These are phyloP conservation scores for Aurifilum marmelostoma DNA, from an alignment of 2,329 filamentous ascomycete species.

Conservation along the genomic window DNA sequence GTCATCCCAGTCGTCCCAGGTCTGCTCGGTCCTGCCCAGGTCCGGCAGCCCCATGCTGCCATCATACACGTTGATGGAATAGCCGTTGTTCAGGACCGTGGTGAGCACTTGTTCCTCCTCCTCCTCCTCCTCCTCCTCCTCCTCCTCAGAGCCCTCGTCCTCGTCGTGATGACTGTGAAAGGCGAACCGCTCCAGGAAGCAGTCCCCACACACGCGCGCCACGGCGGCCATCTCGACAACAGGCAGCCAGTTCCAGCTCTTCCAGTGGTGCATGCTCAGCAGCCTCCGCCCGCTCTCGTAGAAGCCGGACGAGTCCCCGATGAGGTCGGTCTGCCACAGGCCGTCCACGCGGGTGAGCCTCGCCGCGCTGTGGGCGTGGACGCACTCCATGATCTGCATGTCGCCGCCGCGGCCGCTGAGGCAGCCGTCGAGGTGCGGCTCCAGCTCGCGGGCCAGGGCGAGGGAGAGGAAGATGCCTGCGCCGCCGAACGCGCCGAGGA, in stretches of 20 bases:
- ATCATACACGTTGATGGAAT: conserved; percentile 55
- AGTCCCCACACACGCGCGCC: conserved; percentile 57
- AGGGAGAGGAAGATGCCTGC: conserved; percentile 63
- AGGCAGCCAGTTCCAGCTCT: conserved; percentile 58
- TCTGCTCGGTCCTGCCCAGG: conserved; percentile 38
- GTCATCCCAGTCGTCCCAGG: conserved; percentile 55
- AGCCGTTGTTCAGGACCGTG: conserved; percentile 60
- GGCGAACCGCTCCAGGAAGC: conserved; percentile 59
- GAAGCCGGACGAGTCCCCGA: conserved; percentile 58
- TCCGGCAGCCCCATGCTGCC: conserved; percentile 39
- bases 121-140: too few relatives aligned
- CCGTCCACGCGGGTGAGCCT: conserved; percentile 56
- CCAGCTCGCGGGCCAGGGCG: conserved; percentile 53
- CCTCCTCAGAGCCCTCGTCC: not conserved
- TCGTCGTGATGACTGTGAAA: conserved; percentile 41
- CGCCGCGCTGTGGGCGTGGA: conserved; percentile 56
- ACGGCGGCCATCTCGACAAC: conserved; percentile 54
- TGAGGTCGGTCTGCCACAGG: conserved; percentile 61
- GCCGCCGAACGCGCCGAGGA: conserved; percentile 62
- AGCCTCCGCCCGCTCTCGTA: conserved; percentile 60
- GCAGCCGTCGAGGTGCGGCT: conserved; percentile 52
- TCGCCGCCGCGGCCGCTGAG: conserved; percentile 55
- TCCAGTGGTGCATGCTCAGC: conserved; percentile 65
- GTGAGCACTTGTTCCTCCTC: too few relatives aligned
- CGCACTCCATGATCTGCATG: conserved; percentile 58